Evolutionary conservation across 345 rosid genomes (phyloP), one percentile per base, ranked within the genome.

Genomic region (Anastatica hierochuntica): DNA sequence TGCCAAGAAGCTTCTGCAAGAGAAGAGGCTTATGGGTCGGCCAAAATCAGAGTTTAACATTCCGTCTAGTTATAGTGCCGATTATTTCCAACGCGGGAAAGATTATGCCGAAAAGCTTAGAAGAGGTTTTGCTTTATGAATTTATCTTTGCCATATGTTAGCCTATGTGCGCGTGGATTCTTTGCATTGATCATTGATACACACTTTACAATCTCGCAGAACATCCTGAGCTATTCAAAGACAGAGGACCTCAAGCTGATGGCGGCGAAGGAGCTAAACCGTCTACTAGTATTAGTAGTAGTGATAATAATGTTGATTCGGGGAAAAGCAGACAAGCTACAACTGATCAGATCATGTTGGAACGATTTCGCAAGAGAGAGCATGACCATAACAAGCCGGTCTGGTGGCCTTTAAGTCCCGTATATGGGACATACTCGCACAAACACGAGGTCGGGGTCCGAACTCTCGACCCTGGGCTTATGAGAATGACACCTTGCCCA

Each of bases 51-150:
- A 88, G 35, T 58, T 75, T 63, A 88, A 62, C 66, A 85, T 88
- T 44, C 98, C 96, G 1, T 67, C 98, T 51, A 90, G 96, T 78
- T 90, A 80, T 31, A 90, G 98, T 70, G 98, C 96, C 7, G 98
- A 90, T 69, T 90, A 82, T 63, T 87, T 90, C 77, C 95, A 90
- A 31, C 90, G 90, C 1, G 95, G 94, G 54, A 76, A 71, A 72
- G 97, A 90, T 64, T 90, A 90, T 44, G 95, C 97, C 33, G 95
- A 86, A 47, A 90, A 80, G 66, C 94, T 90, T 51, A 78, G 98
- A 76, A 83, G 84, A 84, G 94, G 95, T 90, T 64, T n/a, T n/a
- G n/a, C n/a, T n/a, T n/a, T n/a, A n/a, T n/a, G n/a, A n/a, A n/a
- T 8, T 1, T 24, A 36, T 21, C 15, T 2, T 27, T 20, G 5